Conservation (phyloP, 257 asterid species). For the Capsicum baccatum region DNA sequence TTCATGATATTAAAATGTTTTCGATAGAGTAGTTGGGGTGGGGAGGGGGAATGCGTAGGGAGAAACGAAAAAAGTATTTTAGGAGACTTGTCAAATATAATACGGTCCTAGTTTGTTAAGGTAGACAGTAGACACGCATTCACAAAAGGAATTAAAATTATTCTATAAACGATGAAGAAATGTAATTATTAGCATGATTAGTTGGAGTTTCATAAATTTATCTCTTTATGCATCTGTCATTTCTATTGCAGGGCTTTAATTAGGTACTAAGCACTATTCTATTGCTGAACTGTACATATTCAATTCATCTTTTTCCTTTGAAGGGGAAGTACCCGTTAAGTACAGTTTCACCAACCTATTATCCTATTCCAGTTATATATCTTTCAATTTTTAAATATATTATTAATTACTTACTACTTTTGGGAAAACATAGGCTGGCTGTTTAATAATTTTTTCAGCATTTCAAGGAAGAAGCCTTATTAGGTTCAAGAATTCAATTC, state of each 20-base stretch:
- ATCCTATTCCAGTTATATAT: constrained; percentile 12
- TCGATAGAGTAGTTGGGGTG: neutral
- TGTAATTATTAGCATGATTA: neutral
- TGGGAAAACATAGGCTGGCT: neutral
- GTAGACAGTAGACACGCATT: neutral
- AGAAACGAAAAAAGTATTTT: neutral
- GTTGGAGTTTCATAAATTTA: neutral
- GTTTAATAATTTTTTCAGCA: neutral
- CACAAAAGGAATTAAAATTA: neutral
- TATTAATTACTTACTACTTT: neutral
- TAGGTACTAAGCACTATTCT: neutral
- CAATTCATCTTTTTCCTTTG: neutral
- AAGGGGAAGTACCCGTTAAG: constrained; percentile 20
- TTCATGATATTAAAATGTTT: neutral
- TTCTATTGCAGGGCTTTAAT: neutral
- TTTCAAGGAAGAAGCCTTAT: neutral
- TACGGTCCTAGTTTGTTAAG: neutral
- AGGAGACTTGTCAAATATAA: neutral
- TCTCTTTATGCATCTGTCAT: neutral
- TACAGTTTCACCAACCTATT: constrained; percentile 12
- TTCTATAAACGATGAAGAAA: neutral
- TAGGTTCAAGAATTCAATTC: constrained; percentile 9
- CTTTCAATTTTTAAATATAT: neutral
- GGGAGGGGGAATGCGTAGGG: neutral
- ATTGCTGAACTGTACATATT: neutral